A percentile compares a stretch with the other conserved stretches of the same genome.
Evolutionary conservation across 352 stramenopile genomes (phyloP).

Genomic region (Pythium plurisporium): DNA sequence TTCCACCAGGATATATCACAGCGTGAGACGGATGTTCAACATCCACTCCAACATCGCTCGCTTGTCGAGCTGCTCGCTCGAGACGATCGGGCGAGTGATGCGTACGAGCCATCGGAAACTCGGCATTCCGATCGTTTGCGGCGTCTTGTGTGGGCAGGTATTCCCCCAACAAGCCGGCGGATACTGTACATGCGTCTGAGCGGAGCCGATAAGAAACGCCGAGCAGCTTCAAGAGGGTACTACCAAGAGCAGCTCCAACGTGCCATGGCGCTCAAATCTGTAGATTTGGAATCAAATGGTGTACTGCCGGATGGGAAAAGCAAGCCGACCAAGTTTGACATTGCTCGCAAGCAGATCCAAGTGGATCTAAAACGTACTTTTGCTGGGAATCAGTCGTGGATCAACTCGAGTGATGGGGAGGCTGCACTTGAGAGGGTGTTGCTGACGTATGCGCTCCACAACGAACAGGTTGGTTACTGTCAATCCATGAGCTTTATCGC

Average conservation of each 20-base stretch:
- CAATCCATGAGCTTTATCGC: constrained; percentile 90
- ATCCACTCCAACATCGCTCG: too few species aligned
- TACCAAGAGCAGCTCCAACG: constrained; percentile 23
- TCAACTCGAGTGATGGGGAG: constrained; percentile 43
- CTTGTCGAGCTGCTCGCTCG: not conserved
- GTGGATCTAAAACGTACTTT: constrained; percentile 71
- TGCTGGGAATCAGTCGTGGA: constrained; percentile 59
- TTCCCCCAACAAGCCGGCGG: constrained; percentile 37
- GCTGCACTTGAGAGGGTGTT: constrained; percentile 60
- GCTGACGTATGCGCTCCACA: constrained; percentile 74
- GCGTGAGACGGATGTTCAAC: too few species aligned
- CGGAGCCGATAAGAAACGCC: constrained; percentile 24
- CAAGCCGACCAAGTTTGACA: constrained; percentile 22
- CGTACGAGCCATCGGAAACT: constrained; percentile 5
- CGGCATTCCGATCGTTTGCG: constrained; percentile 15
- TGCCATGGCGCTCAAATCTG: constrained; percentile 7
- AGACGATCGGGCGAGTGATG: not conserved
- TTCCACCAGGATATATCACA: constrained; percentile 6
- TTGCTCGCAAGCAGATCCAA: constrained; percentile 46
- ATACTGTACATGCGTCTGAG: constrained; percentile 47
- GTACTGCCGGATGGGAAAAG: not conserved
- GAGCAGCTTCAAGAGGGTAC: constrained; percentile 25
- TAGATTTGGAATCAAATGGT: not conserved
- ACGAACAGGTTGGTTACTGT: constrained; percentile 79
- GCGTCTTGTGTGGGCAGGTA: constrained; percentile 44